Base-by-base conservation (phyloP, 2,329 filamentous ascomycete species). In the Pseudogymnoascus sp. region DNA sequence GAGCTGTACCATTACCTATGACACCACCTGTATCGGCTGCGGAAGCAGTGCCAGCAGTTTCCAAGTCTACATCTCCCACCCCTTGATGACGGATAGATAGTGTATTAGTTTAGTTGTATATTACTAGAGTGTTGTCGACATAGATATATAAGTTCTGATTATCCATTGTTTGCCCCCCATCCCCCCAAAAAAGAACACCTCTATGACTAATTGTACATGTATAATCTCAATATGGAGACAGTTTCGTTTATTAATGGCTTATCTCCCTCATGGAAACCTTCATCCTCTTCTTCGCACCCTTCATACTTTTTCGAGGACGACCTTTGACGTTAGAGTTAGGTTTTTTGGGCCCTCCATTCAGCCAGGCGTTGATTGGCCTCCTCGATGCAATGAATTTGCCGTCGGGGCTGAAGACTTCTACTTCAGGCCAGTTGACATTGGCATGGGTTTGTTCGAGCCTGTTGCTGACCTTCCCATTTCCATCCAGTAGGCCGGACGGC, bases 361-460 rank as follows among this genome's bases (percentile, higher is more conserved):
- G 61, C 81, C 85, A 91, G 5, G 83, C 89, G 66, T 87, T 84
- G 77, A 95, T 84, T 1, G 89, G 87, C 64, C 70, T 71, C 34
- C 90, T 78, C 8, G 76, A 74, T 0, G 80, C 86, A 28, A 97
- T 77, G 66, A 88, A 94, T 67, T 83, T 85, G n/a, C 94, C 94
- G 61, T 90, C 80, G 0, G 94, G 94, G 26, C 82, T 88, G 68
- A 88, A 96, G 0, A 97, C 83, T 65, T 97, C 92, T 5, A 99
- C 81, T 8, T 84, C 77, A 0, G 90, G 90, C 76, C 83, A 84
- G 19, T 75, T 72, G 0, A 71, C 71, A 65, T 71, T 69, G 37
- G 63, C 64, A 18, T 61, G 63, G 23, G 33, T 28, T n/a, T 63
- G 61, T 38, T 61, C 28, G 12, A 63, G 33, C 9, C 61, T 61